These are phyloP conservation scores for Logfia minima DNA, from an alignment of 129 eudicot genomes.

Conservation along the genomic window DNA sequence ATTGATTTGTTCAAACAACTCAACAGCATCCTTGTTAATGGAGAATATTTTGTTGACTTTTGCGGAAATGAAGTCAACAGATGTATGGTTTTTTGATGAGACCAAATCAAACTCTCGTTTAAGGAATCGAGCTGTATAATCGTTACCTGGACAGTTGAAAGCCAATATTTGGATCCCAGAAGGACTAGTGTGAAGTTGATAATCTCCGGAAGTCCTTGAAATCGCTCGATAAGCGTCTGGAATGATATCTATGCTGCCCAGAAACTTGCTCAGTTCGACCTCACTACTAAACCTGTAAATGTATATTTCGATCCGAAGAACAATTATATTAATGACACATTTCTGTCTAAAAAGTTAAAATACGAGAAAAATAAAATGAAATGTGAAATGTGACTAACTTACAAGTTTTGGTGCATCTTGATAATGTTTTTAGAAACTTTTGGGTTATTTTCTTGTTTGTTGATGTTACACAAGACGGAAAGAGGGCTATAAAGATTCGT, in stretches of 20 bases:
- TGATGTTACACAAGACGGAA: too few relatives aligned
- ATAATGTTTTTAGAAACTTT: too few relatives aligned
- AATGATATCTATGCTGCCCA: constrained; percentile 31
- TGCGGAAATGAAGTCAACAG: constrained; percentile 32
- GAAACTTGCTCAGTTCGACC: constrained; percentile 31
- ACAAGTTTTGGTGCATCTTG: too few relatives aligned
- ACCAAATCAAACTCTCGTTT: constrained; percentile 17
- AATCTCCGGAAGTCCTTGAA: background rate
- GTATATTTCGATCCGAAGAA: background rate
- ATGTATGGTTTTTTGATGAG: constrained; percentile 13
- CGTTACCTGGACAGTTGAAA: background rate
- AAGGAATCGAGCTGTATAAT: constrained; percentile 1
- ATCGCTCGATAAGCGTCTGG: constrained; percentile 25
- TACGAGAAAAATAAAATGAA: too few relatives aligned
- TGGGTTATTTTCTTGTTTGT: background rate
- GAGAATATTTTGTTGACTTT: constrained; percentile 30
- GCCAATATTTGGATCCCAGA: constrained; percentile 24
- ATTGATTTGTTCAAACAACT: constrained; percentile 12
- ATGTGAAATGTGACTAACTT: too few relatives aligned
- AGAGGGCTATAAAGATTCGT: too few relatives aligned
- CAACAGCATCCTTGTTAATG: constrained; percentile 32
- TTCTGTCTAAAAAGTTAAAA: too few relatives aligned
- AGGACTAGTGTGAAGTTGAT: constrained; percentile 14
- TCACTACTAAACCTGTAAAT: constrained; percentile 41
- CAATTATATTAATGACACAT: background rate